Evolutionary conservation across 2,329 filamentous ascomycete genomes (phyloP).

Genomic region (Cercospora janseana): DNA sequence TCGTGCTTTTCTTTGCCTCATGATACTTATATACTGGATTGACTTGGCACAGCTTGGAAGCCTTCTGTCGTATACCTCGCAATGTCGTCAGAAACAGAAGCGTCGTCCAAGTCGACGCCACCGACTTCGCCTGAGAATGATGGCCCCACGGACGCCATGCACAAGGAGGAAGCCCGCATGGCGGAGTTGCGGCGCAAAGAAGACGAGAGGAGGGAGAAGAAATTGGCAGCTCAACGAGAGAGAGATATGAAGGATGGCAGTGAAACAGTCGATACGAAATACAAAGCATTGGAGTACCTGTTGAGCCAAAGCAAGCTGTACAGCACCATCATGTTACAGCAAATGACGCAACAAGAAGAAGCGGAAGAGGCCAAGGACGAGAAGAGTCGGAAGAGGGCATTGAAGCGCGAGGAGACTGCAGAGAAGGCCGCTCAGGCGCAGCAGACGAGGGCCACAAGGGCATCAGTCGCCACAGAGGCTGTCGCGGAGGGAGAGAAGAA

Average conservation of each 20-base stretch:
- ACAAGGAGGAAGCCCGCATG: slow-evolving; percentile 49
- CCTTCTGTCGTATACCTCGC: neutral
- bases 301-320: slow-evolving; percentile 55
- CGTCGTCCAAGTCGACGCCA: slow-evolving; percentile 33
- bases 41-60: neutral
- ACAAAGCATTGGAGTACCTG: slow-evolving; percentile 52
- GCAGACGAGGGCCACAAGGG: slow-evolving; percentile 49
- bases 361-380: slow-evolving; percentile 47
- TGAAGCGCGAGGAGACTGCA: slow-evolving; percentile 48
- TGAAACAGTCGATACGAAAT: slow-evolving; percentile 50
- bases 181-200: slow-evolving; percentile 43
- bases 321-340: slow-evolving; percentile 52
- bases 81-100: slow-evolving; percentile 26
- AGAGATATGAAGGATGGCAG: slow-evolving; percentile 48
- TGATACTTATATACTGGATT: neutral
- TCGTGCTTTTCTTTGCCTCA: neutral
- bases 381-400: slow-evolving; percentile 45
- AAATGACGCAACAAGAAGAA: slow-evolving; percentile 54
- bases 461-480: slow-evolving; percentile 26
- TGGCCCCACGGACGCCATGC: slow-evolving; percentile 43
- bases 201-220: slow-evolving; percentile 46
- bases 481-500: slow-evolving; percentile 24
- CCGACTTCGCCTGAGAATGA: slow-evolving; percentile 38
- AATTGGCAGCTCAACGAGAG: slow-evolving; percentile 47
- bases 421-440: slow-evolving; percentile 48